Evolutionary conservation across 495 filamentous ascomycete species (phyloP), one percentile per base, ranked within the genome.

Genomic region (Penicillium verhagenii): DNA sequence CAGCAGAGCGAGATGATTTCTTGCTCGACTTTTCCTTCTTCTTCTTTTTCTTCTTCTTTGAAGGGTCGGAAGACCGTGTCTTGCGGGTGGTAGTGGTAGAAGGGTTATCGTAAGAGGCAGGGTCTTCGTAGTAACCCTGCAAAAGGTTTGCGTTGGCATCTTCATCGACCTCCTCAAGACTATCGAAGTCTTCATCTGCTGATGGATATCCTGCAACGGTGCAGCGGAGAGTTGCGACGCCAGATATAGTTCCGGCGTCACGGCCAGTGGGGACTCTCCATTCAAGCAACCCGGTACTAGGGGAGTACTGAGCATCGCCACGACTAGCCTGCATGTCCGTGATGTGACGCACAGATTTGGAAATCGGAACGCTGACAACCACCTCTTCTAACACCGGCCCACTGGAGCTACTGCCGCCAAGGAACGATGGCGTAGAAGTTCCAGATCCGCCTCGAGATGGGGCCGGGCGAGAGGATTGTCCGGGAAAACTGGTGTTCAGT

Each of bases 271-370:
- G 84, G 40, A 99, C 83, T 28, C 83, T 80, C 94, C 94, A 99
- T 66, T 95, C 89, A 2, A 99, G 77, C 2, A 79, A 67, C 33
- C 79, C 77, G 28, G 86, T 89, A n/a, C 80, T 81, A 7, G 87
- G 84, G 20, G 81, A 83, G 69, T 88, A 97, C 37, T 82, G 81
- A 2, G 91, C 90, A 50, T 99, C 94, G 20, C 94, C 94, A 59
- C 84, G 85, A 64, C 84, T 91, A 28, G 91, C 84, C 52, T 90
- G 76, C 54, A 97, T 82, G 63, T 96, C 91, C 20, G 83, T 82
- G n/a, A 98, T 79, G 64, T 92, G 97, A 50, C 91, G 86, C 42
- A 97, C 91, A 18, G 77, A 80, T 9, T 82, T 74, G 19, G 94
- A 90, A 26, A 98, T 79, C 3, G 94, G 94, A 7, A 97, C 78